Evolutionary conservation across 139 green algal species (phyloP), one percentile per base, ranked within the genome.

Genomic region (Dunaliella sp.): DNA sequence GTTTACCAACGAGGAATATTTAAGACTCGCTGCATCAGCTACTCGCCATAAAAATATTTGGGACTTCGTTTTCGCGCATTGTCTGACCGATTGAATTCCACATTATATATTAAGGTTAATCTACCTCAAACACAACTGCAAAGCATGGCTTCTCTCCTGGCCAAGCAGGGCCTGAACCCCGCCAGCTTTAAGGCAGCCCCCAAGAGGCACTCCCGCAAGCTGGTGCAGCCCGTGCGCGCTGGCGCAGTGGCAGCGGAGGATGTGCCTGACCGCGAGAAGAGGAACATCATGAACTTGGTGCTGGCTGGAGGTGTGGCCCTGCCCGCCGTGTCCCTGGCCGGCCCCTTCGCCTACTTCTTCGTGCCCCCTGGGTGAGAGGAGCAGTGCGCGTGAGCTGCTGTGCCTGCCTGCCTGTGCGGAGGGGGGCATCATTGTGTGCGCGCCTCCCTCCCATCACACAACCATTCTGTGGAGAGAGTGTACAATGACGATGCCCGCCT

Each of bases 251-350:
- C 83, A 7, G 58, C 79, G 22, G 80, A 34, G 28, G 87, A 90
- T 34, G 88, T 91, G 74, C 88, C 88, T 30, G 88, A 91, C 72
- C 90, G 96, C 91, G 87, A 91, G 86, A 97, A 97, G 92, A 90
- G 96, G 65, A 97, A 95, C 88, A 88, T 94, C 80, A 98, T 99
- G 96, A 99, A 99, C 96, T 88, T 98, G 77, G 80, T 93, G 26
- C 88, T 94, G 65, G 38, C 73, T 2, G 84, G 81, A 74, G 87
- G 86, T 74, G 77, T 86, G 57, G 90, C 73, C 31, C 90, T 97
- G 73, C 96, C 96, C 26, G 85, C 90, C 1, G 90, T 85, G 32
- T 90, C 75, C 76, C 78, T 99, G 87, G 87, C 91, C 7, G 90
- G 91, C 1, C 84, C 88, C 83, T 98, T 92, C 87, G 85, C 86